Base-by-base conservation (phyloP, 306 rosid species). In the Lathyrus oleraceus region DNA sequence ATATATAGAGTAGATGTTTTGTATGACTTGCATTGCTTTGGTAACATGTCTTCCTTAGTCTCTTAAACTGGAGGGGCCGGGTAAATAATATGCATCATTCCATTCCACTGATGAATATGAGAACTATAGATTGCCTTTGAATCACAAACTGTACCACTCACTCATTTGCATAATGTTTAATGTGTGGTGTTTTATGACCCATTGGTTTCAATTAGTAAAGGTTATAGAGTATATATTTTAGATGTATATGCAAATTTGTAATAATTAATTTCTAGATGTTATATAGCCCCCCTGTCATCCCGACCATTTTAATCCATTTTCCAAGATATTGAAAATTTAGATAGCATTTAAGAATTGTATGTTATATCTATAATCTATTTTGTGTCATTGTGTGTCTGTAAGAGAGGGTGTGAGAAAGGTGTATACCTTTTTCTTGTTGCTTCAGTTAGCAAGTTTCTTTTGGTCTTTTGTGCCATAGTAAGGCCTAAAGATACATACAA, bases 261-360 rank as follows among this genome's bases (percentile, higher is more conserved):
- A 66, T 11, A 47, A 11, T 10, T 2, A 45, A 47, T 25, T 12
- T 28, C 8, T 27, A 20, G 16, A 28, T 4, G 11, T 36, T 44
- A 5, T 47, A n/a, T 58, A 16, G 9, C 61, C 35, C 60, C 60
- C 45, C 52, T 17, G 56, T 68, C 35, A 65, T 71, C 52, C 52
- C 0, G 17, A 40, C 61, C 47, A 43, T 53, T 27, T 42, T 14
- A 49, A 42, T 9, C 38, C 16, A 39, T 16, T 19, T 28, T 69
- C 20, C 23, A 11, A 19, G 14, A 51, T 13, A 23, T 25, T n/a
- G 47, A 76, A 11, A 62, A 23, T 25, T n/a, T 45, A 76, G 5
- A 62, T n/a, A 20, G 40, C 66, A 70, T 51, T 17, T 70, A 40
- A 61, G 49, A 76, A 30, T 51, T 51, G 36, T 35, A 20, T 67